Evolutionary conservation across 345 rosid species (phyloP), one percentile per base, ranked within the genome.

Genomic region (Linum trigynum): DNA sequence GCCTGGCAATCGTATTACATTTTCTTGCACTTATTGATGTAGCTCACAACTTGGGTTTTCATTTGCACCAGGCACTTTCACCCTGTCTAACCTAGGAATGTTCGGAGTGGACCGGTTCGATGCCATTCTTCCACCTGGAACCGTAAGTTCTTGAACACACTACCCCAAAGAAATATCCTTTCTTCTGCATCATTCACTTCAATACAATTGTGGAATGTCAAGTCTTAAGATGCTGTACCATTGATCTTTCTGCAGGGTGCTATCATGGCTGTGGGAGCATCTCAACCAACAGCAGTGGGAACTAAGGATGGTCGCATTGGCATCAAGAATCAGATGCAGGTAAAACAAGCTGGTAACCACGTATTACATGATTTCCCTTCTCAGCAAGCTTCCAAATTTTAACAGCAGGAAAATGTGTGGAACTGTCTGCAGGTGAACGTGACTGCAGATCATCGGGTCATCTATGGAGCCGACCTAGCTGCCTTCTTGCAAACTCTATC

Each of bases 21-120:
- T 23, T 23, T 23, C 32, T 23, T 23, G 32, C 32, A 23, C 32
- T 23, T 23, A 23, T 23, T 23, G 32, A 23, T 23, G 32, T 23
- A 23, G 32, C 32, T 23, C 32, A 23, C 32, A 23, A 23, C 32
- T 23, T 23, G 32, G 32, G 7, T 12, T 57, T 23, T 2, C 32
- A 35, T 3, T 48, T n/a, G 69, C 55, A 65, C 51, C 79, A 94
- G 99, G 97, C 51, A 94, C 97, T 16, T 94, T 94, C 67, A 90
- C 98, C 62, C 86, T 92, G 56, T 92, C 98, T 57, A 92, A 92
- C 86, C 95, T 94, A 51, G 97, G 97, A 75, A 94, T 94, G 97
- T 88, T 85, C 74, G 99, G 97, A 0, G 99, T 90, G 15, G 96
- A 90, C 67, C 92, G 97, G 39, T 94, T 94, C 71, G 99, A 88